Evolutionary conservation across 2,329 filamentous ascomycete genomes (phyloP).

Genomic region (Verticillium klebahnii): DNA sequence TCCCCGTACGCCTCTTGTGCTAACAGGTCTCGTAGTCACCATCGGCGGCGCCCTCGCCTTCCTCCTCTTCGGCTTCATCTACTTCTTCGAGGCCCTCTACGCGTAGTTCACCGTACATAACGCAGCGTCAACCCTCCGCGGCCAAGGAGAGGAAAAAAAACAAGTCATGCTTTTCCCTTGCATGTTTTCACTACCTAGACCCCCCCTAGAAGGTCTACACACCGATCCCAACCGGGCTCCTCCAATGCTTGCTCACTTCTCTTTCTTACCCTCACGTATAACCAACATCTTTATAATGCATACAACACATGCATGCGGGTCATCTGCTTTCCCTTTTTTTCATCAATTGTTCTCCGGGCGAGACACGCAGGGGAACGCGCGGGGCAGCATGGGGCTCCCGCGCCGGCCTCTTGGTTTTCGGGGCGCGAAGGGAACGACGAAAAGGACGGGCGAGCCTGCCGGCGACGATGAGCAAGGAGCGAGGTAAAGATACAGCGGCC

Average conservation of each 20-base stretch:
- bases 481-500: not conserved
- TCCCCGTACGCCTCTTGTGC: not conserved
- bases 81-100: conserved; percentile 75
- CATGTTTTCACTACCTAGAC: no score
- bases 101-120: conserved; percentile 25
- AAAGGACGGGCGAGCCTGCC: not conserved
- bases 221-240: not conserved
- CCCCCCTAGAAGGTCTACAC: not conserved
- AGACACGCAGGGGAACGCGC: not conserved
- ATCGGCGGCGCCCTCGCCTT: conserved; percentile 89
- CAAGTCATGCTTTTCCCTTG: no score
- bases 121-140: not conserved
- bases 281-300: not conserved
- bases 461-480: not conserved
- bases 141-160: not conserved
- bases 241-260: not conserved
- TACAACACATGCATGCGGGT: not conserved
- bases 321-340: not conserved
- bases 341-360: not conserved
- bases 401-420: no score
- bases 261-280: not conserved
- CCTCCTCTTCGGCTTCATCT: conserved; percentile 86
- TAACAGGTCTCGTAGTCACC: conserved; percentile 58
- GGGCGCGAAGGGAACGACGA: not conserved
- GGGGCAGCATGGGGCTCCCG: not conserved